Evolutionary conservation across 139 green algal genomes (phyloP), one percentile per base, ranked within the genome.

Genomic region (Gonium pectorale): DNA sequence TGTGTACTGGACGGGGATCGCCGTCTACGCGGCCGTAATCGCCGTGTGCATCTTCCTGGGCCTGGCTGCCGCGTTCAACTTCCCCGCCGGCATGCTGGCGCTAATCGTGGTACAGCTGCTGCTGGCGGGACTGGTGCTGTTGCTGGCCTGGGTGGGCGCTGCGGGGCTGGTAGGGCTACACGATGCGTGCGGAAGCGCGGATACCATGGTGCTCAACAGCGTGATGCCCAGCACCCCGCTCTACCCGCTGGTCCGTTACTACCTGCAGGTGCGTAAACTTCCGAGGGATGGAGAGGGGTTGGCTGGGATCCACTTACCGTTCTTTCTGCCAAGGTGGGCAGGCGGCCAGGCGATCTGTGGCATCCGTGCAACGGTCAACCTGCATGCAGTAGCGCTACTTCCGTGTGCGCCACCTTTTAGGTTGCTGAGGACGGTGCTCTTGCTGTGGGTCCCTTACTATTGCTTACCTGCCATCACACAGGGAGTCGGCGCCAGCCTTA

Each of bases 221-320:
- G 62, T 83, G 21, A 66, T 62, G 22, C 43, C 77, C 41, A 62
- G 27, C 38, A 64, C 77, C 21, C 17, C 77, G n/a, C 63, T 83
- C 26, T 83, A 52, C 31, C 31, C 77, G 62, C 31, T 83, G 40
- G 43, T 73, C 21, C 77, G 77, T 11, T 83, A 74, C 63, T 83
- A 83, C 21, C 44, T 83, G 31, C 77, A 83, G 68, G 68, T 77
- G 43, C 33, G 67, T 40, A n/a, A 9, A 22, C 22, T 29, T 33
- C 22, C 19, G 6, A n/a, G 56, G 19, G 19, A 9, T 29, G 56
- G 56, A 64, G 56, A 9, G 27, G 24, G 19, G 22, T 29, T 33
- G 56, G 56, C 56, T 64, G 56, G 24, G 22, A 17, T 56, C 13
- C 49, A 26, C 13, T 26, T 56, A 26, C 49, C 49, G 49, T n/a